phyloP scores from a whole-genome alignment of 805 yeast species.

The Jamesozyma gamospora region DNA sequence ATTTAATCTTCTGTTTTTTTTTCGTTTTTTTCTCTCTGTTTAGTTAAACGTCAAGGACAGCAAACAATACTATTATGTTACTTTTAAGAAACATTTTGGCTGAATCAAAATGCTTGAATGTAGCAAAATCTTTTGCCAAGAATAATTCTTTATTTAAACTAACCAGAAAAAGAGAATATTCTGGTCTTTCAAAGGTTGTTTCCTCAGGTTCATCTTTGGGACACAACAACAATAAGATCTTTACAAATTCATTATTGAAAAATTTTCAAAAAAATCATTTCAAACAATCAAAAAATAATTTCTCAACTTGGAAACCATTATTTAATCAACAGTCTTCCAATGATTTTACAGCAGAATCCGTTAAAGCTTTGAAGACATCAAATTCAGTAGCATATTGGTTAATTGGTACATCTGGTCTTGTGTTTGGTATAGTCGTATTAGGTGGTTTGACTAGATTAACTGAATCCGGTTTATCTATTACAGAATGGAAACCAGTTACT shows the following conservation, averaged over 20 bases:
- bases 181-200: neutral
- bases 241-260: neutral
- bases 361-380: constrained; percentile 31
- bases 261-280: too few relatives aligned
- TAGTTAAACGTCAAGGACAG: too few relatives aligned
- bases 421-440: constrained; percentile 89
- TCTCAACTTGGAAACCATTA: neutral
- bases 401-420: constrained; percentile 74
- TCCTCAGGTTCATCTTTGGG: too few relatives aligned
- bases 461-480: constrained; percentile 90
- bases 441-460: constrained; percentile 95
- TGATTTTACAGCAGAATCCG: neutral
- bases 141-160: neutral
- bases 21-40: too few relatives aligned
- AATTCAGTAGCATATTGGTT: constrained; percentile 78
- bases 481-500: constrained; percentile 98
- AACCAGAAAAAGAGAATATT: neutral
- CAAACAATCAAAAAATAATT: neutral
- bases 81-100: neutral
- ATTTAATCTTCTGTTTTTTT: too few relatives aligned
- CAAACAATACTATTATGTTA: neutral
- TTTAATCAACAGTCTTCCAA: neutral
- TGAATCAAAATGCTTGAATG: neutral
- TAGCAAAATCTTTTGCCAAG: neutral
- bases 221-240: neutral